Conservation (phyloP, 2,329 filamentous ascomycete species). For the Neofusicoccum kwambonambiense region DNA sequence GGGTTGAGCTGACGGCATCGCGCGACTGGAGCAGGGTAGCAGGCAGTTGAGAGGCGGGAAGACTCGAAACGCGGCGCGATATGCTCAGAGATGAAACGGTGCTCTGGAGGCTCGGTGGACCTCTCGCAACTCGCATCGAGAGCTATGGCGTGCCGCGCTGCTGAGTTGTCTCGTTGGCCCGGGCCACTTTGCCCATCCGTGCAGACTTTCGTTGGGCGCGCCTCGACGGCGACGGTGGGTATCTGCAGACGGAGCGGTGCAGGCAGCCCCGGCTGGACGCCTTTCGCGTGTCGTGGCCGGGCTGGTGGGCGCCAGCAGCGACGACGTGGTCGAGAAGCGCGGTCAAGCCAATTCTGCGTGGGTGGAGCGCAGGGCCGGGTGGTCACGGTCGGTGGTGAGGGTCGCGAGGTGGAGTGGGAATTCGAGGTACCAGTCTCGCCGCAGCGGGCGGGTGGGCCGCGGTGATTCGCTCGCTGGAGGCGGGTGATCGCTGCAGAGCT, state of each 20-base stretch:
- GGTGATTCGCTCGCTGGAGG: conserved; percentile 5
- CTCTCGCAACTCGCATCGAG: conserved; percentile 2
- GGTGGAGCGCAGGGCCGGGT: background rate
- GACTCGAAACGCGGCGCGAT: conserved; percentile 8
- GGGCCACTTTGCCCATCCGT: conserved; percentile 1
- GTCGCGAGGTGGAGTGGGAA: background rate
- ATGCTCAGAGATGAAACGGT: conserved; percentile 5
- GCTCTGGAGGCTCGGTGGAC: background rate
- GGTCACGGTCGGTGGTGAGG: background rate
- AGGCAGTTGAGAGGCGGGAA: conserved; percentile 1
- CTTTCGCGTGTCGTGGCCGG: background rate
- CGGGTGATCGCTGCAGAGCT: conserved; percentile 1
- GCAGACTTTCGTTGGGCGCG: background rate
- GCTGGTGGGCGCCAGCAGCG: background rate
- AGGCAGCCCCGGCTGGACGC: conserved; percentile 7
- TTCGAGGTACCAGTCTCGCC: background rate
- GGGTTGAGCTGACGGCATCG: conserved; percentile 20
- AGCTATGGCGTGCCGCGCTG: conserved; percentile 1
- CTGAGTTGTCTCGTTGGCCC: conserved; percentile 8
- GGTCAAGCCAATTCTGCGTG: background rate
- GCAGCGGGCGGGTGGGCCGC: background rate
- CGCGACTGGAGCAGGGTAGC: background rate
- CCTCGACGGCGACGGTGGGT: conserved; percentile 3
- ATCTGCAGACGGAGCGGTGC: conserved; percentile 7
- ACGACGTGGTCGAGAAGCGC: background rate